Percentiles rank a stretch among this genome's conserved stretches.
These are phyloP conservation scores for Solanum bulbocastanum DNA, from an alignment of 257 asterid species.

Conservation along the genomic window DNA sequence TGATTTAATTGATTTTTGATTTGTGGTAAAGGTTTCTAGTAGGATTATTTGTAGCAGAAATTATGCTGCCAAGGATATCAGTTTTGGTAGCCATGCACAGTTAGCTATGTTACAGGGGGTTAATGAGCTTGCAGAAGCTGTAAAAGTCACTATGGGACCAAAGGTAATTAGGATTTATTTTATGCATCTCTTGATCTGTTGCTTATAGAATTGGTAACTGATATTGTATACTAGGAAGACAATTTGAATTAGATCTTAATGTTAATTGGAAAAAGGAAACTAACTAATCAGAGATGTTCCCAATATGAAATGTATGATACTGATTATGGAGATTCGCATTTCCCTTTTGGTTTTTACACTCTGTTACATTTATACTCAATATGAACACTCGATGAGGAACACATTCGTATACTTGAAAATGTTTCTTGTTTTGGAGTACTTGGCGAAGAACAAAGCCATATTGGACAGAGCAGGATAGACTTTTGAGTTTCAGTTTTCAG, in stretches of 20 bases:
- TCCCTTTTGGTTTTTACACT: background rate
- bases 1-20: background rate
- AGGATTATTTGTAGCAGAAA: conserved; percentile 47
- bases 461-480: background rate
- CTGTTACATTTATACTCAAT: background rate
- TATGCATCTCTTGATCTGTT: background rate
- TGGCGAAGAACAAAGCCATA: background rate
- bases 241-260: background rate
- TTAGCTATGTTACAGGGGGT: conserved; percentile 84
- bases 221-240: background rate
- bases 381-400: background rate
- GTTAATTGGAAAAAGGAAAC: background rate
- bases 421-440: background rate
- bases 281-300: background rate
- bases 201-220: background rate
- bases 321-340: background rate
- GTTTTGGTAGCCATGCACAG: conserved; percentile 64
- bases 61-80: conserved; percentile 79
- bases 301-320: background rate
- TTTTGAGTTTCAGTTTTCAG: background rate
- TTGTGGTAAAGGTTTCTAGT: conserved; percentile 34
- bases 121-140: conserved; percentile 88
- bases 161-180: conserved; percentile 33
- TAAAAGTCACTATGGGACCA: conserved; percentile 95
- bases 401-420: background rate